Conservation (phyloP, 768 basidiomycete genomes). For the Albatrellus ellisii region DNA sequence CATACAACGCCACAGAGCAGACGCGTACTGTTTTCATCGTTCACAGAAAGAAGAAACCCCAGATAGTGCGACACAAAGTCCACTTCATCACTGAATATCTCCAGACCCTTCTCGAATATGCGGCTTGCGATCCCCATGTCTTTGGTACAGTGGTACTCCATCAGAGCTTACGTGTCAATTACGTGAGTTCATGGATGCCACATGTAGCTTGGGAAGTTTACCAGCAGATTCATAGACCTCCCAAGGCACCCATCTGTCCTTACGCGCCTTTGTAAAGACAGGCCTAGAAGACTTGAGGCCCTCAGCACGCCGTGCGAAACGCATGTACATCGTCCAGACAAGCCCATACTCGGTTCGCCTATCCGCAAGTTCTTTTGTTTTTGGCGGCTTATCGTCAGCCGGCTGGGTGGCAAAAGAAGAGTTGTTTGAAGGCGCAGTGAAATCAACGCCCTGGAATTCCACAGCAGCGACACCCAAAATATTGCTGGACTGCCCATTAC, state of each 20-base stretch:
- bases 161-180: conserved; percentile 25
- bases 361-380: conserved; percentile 42
- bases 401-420: conserved; percentile 29
- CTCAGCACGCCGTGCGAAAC: conserved; percentile 81
- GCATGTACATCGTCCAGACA: conserved; percentile 86
- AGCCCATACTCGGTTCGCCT: conserved; percentile 61
- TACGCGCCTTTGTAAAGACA: conserved; percentile 74
- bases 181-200: not conserved
- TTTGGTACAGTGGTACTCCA: conserved; percentile 88
- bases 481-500: conserved; percentile 20
- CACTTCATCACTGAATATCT: conserved; percentile 67
- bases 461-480: conserved; percentile 5
- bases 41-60: conserved; percentile 85
- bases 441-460: no score
- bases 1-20: not conserved
- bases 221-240: conserved; percentile 90
- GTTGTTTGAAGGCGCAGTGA: no score
- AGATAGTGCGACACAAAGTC: conserved; percentile 86
- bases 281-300: conserved; percentile 68
- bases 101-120: conserved; percentile 90
- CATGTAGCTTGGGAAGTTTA: no score
- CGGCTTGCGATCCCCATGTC: conserved; percentile 69
- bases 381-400: conserved; percentile 39
- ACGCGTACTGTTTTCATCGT: conserved; percentile 78
- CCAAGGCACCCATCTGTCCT: conserved; percentile 71